phyloP scores from a whole-genome alignment of 495 filamentous ascomycete species.

The Penicillium angulare region DNA sequence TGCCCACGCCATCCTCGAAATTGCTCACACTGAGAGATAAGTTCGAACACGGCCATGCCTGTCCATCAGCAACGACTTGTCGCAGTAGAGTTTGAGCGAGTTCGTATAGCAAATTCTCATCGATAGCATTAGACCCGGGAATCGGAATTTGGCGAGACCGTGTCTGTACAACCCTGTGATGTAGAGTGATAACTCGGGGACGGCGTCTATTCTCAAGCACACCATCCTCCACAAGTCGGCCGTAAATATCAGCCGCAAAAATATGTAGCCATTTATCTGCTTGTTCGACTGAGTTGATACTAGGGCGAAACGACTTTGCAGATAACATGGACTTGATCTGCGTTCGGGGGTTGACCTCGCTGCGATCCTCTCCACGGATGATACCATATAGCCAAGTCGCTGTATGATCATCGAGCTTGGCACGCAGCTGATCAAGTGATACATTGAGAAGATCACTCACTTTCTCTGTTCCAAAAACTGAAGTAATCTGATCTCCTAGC shows the following conservation, averaged over 20 bases:
- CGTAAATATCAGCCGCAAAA: conserved; percentile 90
- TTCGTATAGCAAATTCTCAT: conserved; percentile 71
- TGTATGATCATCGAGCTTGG: conserved; percentile 79
- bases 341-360: conserved; percentile 86
- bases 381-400: conserved; percentile 85
- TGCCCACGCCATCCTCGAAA: conserved; percentile 82
- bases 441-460: conserved; percentile 74
- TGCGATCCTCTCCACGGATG: conserved; percentile 80
- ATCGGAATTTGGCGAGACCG: conserved; percentile 74
- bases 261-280: conserved; percentile 85
- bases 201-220: conserved; percentile 84
- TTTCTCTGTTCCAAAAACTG: conserved; percentile 74
- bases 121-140: conserved; percentile 67
- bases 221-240: conserved; percentile 86
- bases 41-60: conserved; percentile 83
- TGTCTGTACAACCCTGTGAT: conserved; percentile 69
- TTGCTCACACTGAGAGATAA: conserved; percentile 81
- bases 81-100: conserved; percentile 72
- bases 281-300: conserved; percentile 76
- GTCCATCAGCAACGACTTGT: conserved; percentile 74
- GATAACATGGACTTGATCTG: conserved; percentile 98
- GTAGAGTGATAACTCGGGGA: conserved; percentile 79
- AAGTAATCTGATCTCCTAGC: conserved; percentile 78
- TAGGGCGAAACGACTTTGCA: conserved; percentile 90
- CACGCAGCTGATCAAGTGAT: conserved; percentile 73